Base-by-base conservation (phyloP, 768 basidiomycete species). In the Boletus reticulatus region DNA sequence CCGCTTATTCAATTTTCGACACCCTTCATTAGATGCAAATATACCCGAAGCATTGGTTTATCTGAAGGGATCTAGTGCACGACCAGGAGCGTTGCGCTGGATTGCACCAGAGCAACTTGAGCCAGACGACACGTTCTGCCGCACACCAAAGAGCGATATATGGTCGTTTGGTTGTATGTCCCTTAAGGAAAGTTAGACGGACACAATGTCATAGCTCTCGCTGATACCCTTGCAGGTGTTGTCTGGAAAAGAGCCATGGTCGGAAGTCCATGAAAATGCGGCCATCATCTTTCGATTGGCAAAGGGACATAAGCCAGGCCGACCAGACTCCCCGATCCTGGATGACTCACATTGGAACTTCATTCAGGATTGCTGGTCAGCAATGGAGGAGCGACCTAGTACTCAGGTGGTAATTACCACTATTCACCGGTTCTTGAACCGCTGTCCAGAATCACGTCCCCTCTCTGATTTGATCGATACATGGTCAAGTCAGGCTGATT, bases 141-240 rank as follows among this genome's bases (percentile, higher is more conserved):
- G 29, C 8, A 61, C 55, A 3, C 47, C 59, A 3, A 57, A 49
- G 57, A 57, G 52, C 13, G 61, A 62, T 14, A 41, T 62, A 13
- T 62, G 61, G 20, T 55, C 56, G 19, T 62, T 58, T 13, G 61
- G 60, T 13, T 76, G 75, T 53, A 68, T 78, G 16, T 29, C 32
- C 10, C 56, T 62, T 1, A 56, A 62, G 36, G 61, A 1, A 76
- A 36, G 46, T 41, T 13, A 0, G 1, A 16, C 12, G 14, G 14
- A 36, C 5, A 14, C 22, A 22, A 3, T 2, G 22, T 22, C 22
- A 22, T 4, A 16, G 20, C 17, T 3, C 6, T 9, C 36, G 20
- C 22, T 51, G 22, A 56, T 13, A 3, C 3, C 13, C 7, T 6
- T 48, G 39, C 34, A 58, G 48, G 43, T 46, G 2, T 29, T 58